Evolutionary conservation across 2,329 filamentous ascomycete species (phyloP).

Genomic region (Fusarium piperis): DNA sequence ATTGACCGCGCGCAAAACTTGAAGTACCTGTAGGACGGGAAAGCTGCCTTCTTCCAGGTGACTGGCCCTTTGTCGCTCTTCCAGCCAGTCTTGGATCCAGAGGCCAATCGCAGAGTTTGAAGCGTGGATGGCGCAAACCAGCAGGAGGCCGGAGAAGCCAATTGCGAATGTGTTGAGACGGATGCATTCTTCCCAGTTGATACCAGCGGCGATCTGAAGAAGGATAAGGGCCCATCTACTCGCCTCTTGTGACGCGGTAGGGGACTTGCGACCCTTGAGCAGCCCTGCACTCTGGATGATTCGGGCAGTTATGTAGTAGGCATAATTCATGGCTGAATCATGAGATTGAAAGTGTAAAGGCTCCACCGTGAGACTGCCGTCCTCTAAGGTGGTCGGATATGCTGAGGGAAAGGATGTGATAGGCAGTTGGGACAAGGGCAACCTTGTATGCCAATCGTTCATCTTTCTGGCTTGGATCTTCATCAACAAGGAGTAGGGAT

Average conservation of each 20-base stretch:
- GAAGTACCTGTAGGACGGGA: slow-evolving; percentile 30
- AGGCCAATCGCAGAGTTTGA: slow-evolving; percentile 4
- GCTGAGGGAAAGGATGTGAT: background rate
- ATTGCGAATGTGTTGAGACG: slow-evolving; percentile 35
- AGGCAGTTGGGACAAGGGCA: background rate
- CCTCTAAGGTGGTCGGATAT: background rate
- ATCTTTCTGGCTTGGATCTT: background rate
- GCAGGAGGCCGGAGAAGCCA: slow-evolving; percentile 29
- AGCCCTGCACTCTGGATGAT: slow-evolving; percentile 4
- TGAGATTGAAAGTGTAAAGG: slow-evolving; percentile 5
- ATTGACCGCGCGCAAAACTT: slow-evolving; percentile 21
- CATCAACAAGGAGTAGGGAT: background rate
- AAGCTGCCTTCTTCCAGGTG: slow-evolving; percentile 38
- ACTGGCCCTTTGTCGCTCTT: slow-evolving; percentile 4
- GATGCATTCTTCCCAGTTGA: slow-evolving; percentile 38
- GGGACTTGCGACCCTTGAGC: background rate
- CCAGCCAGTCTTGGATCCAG: slow-evolving; percentile 37
- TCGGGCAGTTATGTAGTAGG: slow-evolving; percentile 14
- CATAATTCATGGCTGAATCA: slow-evolving; percentile 18
- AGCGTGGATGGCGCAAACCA: slow-evolving; percentile 30
- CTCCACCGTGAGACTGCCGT: background rate
- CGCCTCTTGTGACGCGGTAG: background rate
- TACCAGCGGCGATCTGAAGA: slow-evolving; percentile 31
- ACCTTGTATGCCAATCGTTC: slow-evolving; percentile 5
- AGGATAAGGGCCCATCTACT: slow-evolving; percentile 31